Base-by-base conservation (phyloP, 768 basidiomycete genomes). In the Inosperma sp. region DNA sequence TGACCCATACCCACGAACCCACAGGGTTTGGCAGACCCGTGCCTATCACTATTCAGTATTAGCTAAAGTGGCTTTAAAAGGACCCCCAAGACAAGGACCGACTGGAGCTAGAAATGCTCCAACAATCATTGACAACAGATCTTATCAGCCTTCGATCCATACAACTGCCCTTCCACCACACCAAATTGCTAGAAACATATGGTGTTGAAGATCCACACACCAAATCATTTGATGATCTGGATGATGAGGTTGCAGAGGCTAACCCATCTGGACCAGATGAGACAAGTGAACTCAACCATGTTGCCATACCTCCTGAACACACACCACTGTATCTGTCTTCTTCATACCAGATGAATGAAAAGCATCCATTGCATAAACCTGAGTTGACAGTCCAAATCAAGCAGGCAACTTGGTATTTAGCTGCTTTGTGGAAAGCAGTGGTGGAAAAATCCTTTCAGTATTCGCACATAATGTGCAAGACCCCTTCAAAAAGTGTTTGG, bases 381-480 rank as follows among this genome's bases (percentile, higher is more conserved):
- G 34, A 19, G 13, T 16, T 36, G 34, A 36, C 8, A 8, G 8
- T 31, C 30, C 30, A 31, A 31, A 31, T 31, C 30, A 31, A 31
- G n/a, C 30, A 31, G n/a, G 30, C 30, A 31, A 31, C 30, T 31
- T n/a, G n/a, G 30, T 31, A 31, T n/a, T 31, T 31, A 31, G 30
- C 30, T 8, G 30, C 30, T 31, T 31, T 31, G 30, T n/a, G 30
- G n/a, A n/a, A 31, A 8, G 30, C 30, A 12, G 48, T 57, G 25
- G 56, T 52, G 5, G 23, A 57, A 23, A 54, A 48, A 42, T 54
- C 44, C 2, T 51, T 47, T 14, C 53, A 54, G 35, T 57, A 48
- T n/a, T 51, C 53, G 3, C 31, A 49, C 13, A 45, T 47, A 9
- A 25, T 40, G 8, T 21, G 49, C 14, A 14, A 17, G 21, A 50